phyloP scores from a whole-genome alignment of 1,284 basidiomycete species.

The Pseudozyma sp. region DNA sequence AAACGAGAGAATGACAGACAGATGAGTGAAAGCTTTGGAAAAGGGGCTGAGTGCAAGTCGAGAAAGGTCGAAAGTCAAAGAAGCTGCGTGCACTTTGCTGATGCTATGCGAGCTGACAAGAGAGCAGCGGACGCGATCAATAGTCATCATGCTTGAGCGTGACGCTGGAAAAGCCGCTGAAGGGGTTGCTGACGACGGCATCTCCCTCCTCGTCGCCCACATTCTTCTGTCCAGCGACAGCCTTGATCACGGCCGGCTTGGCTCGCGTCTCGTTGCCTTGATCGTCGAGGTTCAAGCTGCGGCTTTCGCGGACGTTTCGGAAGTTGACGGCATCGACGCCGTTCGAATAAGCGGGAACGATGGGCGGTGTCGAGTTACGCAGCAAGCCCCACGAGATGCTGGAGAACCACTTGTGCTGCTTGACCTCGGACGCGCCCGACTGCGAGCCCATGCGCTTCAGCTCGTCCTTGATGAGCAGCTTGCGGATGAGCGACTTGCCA shows the following conservation, averaged over 20 bases:
- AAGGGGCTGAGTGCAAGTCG: neutral
- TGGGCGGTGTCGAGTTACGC: constrained; percentile 92
- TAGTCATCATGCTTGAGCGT: constrained; percentile 60
- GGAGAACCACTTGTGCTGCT: constrained; percentile 98
- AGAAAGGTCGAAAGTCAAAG: neutral
- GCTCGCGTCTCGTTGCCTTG: constrained; percentile 72
- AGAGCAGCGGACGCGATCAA: constrained; percentile 7
- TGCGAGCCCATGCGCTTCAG: constrained; percentile 86
- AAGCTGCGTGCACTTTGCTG: neutral
- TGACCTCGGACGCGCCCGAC: constrained; percentile 96
- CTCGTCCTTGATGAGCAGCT: constrained; percentile 93
- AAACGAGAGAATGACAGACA: neutral
- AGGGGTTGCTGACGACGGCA: constrained; percentile 63
- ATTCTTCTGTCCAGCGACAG: constrained; percentile 59
- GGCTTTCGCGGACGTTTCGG: constrained; percentile 87
- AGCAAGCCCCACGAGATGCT: constrained; percentile 96
- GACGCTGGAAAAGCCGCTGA: constrained; percentile 61
- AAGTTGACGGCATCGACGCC: constrained; percentile 88
- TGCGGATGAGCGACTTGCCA: constrained; percentile 85
- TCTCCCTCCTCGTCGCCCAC: constrained; percentile 64
- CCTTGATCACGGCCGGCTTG: constrained; percentile 56
- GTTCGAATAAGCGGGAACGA: constrained; percentile 83
- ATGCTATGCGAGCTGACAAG: neutral
- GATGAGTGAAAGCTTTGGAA: neutral
- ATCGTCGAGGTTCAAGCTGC: constrained; percentile 85